phyloP scores from a whole-genome alignment of 1,284 basidiomycete species.

The Trametes sp. region DNA sequence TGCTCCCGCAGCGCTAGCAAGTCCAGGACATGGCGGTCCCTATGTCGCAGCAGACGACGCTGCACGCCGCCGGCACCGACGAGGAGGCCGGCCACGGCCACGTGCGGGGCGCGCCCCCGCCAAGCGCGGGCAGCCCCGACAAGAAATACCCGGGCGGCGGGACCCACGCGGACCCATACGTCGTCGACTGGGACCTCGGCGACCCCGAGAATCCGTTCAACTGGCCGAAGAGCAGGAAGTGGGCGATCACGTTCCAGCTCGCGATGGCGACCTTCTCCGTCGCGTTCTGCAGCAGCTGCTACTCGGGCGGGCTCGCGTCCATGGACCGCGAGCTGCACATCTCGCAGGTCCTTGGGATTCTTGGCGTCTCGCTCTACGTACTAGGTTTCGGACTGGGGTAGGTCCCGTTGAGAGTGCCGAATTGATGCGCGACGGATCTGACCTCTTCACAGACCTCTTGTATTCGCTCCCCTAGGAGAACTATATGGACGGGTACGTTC shows the following conservation, averaged over 20 bases:
- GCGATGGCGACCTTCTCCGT: conserved; percentile 59
- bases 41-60: conserved; percentile 28
- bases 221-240: conserved; percentile 58
- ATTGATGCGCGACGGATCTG: not conserved
- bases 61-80: conserved; percentile 25
- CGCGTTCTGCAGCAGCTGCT: conserved; percentile 67
- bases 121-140: not conserved
- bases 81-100: conserved; percentile 14
- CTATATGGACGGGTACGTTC: conserved; percentile 56
- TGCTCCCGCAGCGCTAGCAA: not conserved
- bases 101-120: not conserved
- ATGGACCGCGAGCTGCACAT: conserved; percentile 58
- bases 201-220: conserved; percentile 72
- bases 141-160: conserved; percentile 49
- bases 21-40: conserved; percentile 16
- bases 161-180: conserved; percentile 56
- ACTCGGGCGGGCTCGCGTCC: conserved; percentile 60
- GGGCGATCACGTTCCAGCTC: conserved; percentile 60
- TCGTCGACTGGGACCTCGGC: conserved; percentile 63
- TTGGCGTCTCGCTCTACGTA: conserved; percentile 70
- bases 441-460: conserved; percentile 49
- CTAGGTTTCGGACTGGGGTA: conserved; percentile 52
- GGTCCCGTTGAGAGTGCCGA: not conserved
- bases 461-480: conserved; percentile 55
- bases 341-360: conserved; percentile 60